A percentile compares a stretch with the other conserved stretches of the same genome.
These are phyloP conservation scores for Alopecurus myosuroides DNA, from an alignment of 176 grass and related monocot genomes.

Conservation along the genomic window DNA sequence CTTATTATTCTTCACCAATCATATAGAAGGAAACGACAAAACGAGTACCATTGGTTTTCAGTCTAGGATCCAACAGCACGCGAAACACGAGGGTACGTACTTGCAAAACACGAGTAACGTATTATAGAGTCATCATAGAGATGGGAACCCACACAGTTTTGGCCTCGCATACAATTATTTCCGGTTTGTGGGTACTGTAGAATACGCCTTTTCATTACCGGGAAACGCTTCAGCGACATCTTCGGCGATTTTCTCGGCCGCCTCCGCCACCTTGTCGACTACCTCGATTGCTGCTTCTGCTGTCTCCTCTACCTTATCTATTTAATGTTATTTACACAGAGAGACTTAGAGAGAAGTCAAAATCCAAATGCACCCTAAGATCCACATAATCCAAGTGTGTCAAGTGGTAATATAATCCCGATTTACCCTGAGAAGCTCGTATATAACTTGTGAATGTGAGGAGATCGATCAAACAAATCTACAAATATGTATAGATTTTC, in stretches of 20 bases:
- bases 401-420: not conserved
- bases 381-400: not conserved
- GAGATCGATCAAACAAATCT: not conserved
- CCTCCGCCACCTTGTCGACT: conserved; percentile 55
- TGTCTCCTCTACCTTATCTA: conserved; percentile 49
- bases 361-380: not conserved
- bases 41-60: not conserved
- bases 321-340: no score
- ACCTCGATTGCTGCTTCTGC: conserved; percentile 35
- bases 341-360: not conserved
- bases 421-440: conserved; percentile 27
- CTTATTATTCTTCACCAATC: not conserved
- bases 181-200: no score
- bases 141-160: not conserved
- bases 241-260: conserved; percentile 45
- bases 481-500: not conserved
- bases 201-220: conserved; percentile 23
- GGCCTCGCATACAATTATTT: not conserved
- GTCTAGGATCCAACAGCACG: not conserved
- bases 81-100: not conserved
- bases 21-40: not conserved
- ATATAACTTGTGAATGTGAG: not conserved
- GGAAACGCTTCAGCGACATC: conserved; percentile 45
- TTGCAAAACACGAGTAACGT: no score
- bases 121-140: not conserved